Percentiles rank a stretch among this genome's conserved stretches.
These are phyloP conservation scores for Hamigera avellanea DNA, from an alignment of 495 filamentous ascomycete genomes.

Conservation along the genomic window DNA sequence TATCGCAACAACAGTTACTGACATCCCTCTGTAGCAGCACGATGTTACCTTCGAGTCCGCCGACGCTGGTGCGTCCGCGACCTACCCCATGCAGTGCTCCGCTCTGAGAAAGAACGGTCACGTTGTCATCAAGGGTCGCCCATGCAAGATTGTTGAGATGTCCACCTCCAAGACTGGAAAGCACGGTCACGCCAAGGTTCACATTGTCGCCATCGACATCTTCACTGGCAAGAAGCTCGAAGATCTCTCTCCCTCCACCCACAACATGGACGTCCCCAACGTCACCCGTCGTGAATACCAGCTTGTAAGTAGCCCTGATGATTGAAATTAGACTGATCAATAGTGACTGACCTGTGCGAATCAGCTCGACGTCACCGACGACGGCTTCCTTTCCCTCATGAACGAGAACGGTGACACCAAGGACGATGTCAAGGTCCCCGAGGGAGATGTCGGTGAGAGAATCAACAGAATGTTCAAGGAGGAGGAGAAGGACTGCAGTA, in stretches of 20 bases:
- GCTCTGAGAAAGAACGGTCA: slow-evolving; percentile 97
- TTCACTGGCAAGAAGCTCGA: slow-evolving; percentile 99
- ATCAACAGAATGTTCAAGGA: slow-evolving; percentile 63
- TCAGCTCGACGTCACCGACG: slow-evolving; percentile 79
- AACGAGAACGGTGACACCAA: slow-evolving; percentile 68
- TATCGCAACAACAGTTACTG: slow-evolving; percentile 1
- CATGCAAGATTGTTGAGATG: slow-evolving; percentile 99
- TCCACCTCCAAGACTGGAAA: slow-evolving; percentile 99
- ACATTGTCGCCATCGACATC: slow-evolving; percentile 93
- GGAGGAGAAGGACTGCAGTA: slow-evolving; percentile 75
- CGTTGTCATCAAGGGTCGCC: slow-evolving; percentile 95
- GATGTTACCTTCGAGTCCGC: slow-evolving; percentile 83
- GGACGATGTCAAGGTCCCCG: slow-evolving; percentile 90
- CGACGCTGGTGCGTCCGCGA: slow-evolving; percentile 88
- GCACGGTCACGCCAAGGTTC: slow-evolving; percentile 99
- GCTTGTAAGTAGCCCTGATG: slow-evolving; percentile 54
- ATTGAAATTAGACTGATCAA: slow-evolving; percentile 1
- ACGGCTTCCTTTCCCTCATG: slow-evolving; percentile 86
- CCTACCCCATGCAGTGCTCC: slow-evolving; percentile 98
- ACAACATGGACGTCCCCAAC: slow-evolving; percentile 99
- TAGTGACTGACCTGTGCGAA: background rate
- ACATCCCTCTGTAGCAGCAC: slow-evolving; percentile 42
- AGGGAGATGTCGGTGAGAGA: slow-evolving; percentile 74
- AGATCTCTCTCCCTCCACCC: slow-evolving; percentile 98
- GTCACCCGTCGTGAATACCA: slow-evolving; percentile 84